These are phyloP conservation scores for Candida sojae DNA, from an alignment of 1,139 yeast genomes.

Conservation along the genomic window DNA sequence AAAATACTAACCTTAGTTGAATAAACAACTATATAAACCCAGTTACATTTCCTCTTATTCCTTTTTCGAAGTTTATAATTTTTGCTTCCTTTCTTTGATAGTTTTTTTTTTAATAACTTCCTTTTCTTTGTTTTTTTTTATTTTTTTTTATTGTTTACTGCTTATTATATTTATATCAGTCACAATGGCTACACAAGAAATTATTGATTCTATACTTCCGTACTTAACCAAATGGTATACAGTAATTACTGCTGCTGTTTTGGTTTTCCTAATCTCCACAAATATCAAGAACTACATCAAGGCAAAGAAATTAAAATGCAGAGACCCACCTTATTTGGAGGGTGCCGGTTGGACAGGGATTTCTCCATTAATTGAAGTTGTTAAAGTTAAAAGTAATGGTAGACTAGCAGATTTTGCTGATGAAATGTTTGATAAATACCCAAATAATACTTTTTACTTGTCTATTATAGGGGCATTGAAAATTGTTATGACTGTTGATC, in stretches of 20 bases:
- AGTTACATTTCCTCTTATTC: not conserved
- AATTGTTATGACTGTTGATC: conserved; percentile 25
- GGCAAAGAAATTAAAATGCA: conserved; percentile 11
- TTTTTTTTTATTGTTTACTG: too few relatives aligned
- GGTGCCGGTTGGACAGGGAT: conserved; percentile 20
- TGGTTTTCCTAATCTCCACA: conserved; percentile 5
- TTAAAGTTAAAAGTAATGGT: conserved; percentile 25
- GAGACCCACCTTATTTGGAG: conserved; percentile 9
- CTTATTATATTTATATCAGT: not conserved
- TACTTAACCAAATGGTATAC: conserved; percentile 17
- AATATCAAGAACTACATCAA: conserved; percentile 4
- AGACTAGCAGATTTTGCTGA: conserved; percentile 23
- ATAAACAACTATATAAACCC: not conserved
- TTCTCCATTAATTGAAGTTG: conserved; percentile 16
- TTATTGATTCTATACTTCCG: conserved; percentile 5
- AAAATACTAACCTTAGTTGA: not conserved
- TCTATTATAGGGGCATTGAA: conserved; percentile 29
- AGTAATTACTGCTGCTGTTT: conserved; percentile 12
- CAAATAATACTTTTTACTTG: conserved; percentile 30
- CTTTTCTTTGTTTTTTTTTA: not conserved
- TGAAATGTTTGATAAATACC: conserved; percentile 15
- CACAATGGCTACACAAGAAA: not conserved
- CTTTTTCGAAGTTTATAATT: too few relatives aligned
- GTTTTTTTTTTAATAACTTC: not conserved
- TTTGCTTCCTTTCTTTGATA: not conserved